These are phyloP conservation scores for Aphanomyces invadans DNA, from an alignment of 352 stramenopile species.

Conservation along the genomic window DNA sequence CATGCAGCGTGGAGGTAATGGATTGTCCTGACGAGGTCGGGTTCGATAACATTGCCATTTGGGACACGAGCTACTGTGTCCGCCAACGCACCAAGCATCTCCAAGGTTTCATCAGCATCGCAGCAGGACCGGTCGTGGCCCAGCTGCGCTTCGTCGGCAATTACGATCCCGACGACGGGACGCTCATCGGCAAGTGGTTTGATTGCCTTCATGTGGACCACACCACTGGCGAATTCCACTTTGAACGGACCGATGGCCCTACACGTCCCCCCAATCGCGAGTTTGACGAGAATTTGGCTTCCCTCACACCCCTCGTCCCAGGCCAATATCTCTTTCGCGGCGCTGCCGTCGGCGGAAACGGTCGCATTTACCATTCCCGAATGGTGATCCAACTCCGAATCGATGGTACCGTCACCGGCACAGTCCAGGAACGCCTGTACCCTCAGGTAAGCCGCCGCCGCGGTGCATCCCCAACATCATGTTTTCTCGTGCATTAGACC, in stretches of 20 bases:
- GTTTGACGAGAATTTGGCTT: not conserved
- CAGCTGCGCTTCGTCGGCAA: conserved; percentile 13
- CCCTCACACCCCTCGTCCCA: conserved; percentile 3
- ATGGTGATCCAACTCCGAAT: conserved; percentile 5
- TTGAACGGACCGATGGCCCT: not conserved
- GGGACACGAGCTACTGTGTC: conserved; percentile 8
- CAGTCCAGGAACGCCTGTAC: conserved; percentile 6
- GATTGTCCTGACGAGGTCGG: conserved; percentile 22
- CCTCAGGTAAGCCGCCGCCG: conserved; percentile 3
- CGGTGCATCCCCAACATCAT: not conserved
- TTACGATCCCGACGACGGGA: not conserved
- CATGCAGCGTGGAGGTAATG: not conserved
- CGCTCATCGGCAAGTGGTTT: conserved; percentile 19
- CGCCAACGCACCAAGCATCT: not conserved
- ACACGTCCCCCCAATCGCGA: not conserved
- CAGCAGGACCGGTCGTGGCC: not conserved
- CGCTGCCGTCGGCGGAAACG: conserved; percentile 14
- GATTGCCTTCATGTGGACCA: not conserved
- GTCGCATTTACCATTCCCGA: conserved; percentile 8
- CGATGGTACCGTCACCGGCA: not conserved
- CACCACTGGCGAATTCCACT: conserved; percentile 8
- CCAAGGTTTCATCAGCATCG: conserved; percentile 3
- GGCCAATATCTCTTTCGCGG: conserved; percentile 7
- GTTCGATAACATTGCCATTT: conserved; percentile 13
- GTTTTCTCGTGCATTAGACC: not conserved